These are phyloP conservation scores for Aspergillus kassunensis DNA, from an alignment of 495 filamentous ascomycete species.

Conservation along the genomic window DNA sequence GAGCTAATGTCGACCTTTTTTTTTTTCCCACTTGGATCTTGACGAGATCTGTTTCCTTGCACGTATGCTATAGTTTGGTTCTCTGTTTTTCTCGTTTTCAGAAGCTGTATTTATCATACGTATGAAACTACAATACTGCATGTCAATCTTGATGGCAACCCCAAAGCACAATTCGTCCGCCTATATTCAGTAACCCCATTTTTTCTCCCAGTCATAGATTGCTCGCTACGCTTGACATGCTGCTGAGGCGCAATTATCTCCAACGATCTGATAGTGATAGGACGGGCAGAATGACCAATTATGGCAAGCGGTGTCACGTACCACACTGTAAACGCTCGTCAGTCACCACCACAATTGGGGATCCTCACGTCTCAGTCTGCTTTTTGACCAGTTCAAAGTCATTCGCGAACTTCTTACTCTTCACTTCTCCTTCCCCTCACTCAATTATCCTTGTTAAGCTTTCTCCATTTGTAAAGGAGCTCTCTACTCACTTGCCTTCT, in stretches of 20 bases:
- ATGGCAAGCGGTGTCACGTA: background rate
- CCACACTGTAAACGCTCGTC: background rate
- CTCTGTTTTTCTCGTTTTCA: no score
- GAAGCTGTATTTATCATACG: no score
- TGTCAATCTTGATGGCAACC: no score
- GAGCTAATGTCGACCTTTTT: constrained; percentile 7
- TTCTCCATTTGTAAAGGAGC: constrained; percentile 2
- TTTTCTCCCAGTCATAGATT: no score
- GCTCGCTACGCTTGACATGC: no score
- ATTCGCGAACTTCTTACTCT: background rate
- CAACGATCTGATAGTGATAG: background rate
- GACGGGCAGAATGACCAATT: background rate
- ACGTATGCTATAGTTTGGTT: no score
- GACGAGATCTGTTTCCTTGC: background rate
- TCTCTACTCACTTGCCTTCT: background rate
- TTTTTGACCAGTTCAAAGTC: constrained; percentile 3
- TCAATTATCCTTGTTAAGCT: constrained; percentile 3
- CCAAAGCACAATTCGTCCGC: no score
- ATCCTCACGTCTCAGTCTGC: constrained; percentile 2
- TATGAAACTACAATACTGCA: no score
- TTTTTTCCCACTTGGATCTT: no score
- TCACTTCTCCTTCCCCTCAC: constrained; percentile 10
- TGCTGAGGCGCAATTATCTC: no score
- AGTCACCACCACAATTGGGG: constrained; percentile 1
- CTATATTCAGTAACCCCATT: no score